Evolutionary conservation across 495 filamentous ascomycete species (phyloP).

Genomic region (Penicillium riverlandense): DNA sequence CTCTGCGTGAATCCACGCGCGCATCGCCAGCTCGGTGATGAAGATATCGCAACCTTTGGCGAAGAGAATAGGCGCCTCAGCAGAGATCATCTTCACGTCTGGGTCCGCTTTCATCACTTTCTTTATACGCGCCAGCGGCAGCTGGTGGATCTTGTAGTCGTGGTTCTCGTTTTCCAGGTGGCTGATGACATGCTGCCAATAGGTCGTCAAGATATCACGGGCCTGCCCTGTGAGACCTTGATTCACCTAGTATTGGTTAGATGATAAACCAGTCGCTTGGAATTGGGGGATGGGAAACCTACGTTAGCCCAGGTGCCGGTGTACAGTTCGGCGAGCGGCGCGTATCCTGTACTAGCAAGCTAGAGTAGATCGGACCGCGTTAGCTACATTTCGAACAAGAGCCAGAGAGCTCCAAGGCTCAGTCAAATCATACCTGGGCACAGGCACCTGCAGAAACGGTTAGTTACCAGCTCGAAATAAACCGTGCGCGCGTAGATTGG

Average conservation of each 20-base stretch:
- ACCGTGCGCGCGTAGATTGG: slow-evolving; percentile 1
- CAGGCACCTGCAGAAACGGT: no score
- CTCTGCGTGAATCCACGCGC: slow-evolving; percentile 99
- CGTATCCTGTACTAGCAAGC: slow-evolving; percentile 67
- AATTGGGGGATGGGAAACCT: slow-evolving; percentile 13
- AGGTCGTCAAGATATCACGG: slow-evolving; percentile 93
- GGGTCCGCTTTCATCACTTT: slow-evolving; percentile 99
- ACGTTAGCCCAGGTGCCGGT: slow-evolving; percentile 95
- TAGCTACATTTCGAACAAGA: no score
- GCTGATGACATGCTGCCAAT: slow-evolving; percentile 97
- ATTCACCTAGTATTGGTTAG: slow-evolving; percentile 56
- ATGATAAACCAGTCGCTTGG: not conserved
- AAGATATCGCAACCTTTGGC: slow-evolving; percentile 99
- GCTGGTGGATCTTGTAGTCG: slow-evolving; percentile 95
- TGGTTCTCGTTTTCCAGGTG: slow-evolving; percentile 91
- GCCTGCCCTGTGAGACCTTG: slow-evolving; percentile 91
- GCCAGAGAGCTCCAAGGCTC: no score
- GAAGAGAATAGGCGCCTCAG: slow-evolving; percentile 94
- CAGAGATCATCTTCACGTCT: slow-evolving; percentile 99
- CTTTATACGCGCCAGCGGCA: slow-evolving; percentile 94
- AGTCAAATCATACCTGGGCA: no score
- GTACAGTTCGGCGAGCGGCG: slow-evolving; percentile 79
- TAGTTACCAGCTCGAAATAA: no score
- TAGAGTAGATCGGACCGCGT: not conserved
- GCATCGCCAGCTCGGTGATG: slow-evolving; percentile 98